Evolutionary conservation across 345 rosid species (phyloP), one percentile per base, ranked within the genome.

Genomic region (Gossypium australe): DNA sequence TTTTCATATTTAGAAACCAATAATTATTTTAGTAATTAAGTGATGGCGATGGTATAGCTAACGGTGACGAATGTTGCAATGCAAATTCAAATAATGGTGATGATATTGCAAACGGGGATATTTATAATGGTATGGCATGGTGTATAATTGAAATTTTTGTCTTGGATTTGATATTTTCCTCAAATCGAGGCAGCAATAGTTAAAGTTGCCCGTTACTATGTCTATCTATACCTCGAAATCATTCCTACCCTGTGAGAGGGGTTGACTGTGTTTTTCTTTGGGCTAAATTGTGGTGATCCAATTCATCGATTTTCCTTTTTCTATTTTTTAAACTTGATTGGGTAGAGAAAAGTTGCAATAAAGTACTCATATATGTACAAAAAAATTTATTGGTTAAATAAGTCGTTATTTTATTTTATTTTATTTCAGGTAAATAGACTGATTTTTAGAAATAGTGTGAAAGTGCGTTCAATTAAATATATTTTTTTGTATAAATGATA

Each of bases 391-490:
- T 34, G 4, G 38, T 34, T 34, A 4, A 34, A 34, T 34, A 34
- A 34, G 4, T 29, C 0, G 0, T 1, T 22, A 6, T 0, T 34
- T 4, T 29, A 2, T 27, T 34, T 34, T 4, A 29, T 29, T 29
- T 29, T 29, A 29, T 29, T 29, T 29, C 4, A 34, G 0, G 6
- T 34, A 4, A 34, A 34, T 34, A 34, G 6, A 34, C 0, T 0
- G 1, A 0, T 34, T 34, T 34, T 34, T 34, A 4, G 0, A 34
- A 34, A 4, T 0, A 3, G 1, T 34, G 1, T 34, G 3, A 34
- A 34, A 34, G 6, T 0, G 6, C 3, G 1, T 4, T 0, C 0
- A 34, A 0, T 34, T 34, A 0, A 1, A 4, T 6, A 0, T 0
- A 34, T 34, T 3, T 34, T 34, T 34, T 34, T 0, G n/a, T 34